Evolutionary conservation across 371 early-diverging fungal species (phyloP).

Genomic region (Saksenaea oblongispora): DNA sequence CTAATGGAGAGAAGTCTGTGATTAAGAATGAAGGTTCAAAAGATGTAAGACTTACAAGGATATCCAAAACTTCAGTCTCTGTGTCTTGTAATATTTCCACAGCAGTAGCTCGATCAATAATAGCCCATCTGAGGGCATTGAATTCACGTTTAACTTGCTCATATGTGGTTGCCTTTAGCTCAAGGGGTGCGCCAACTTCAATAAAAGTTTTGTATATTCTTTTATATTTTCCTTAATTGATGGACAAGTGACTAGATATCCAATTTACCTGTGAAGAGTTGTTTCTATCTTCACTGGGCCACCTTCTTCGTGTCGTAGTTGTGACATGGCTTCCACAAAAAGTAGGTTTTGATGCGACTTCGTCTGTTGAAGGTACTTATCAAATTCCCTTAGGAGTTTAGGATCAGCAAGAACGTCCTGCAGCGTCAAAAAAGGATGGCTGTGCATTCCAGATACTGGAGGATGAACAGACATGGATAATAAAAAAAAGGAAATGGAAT

Average conservation of each 20-base stretch:
- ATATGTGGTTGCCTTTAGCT: conserved; percentile 29
- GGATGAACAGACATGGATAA: not conserved
- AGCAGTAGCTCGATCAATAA: conserved; percentile 23
- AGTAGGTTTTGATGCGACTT: conserved; percentile 29
- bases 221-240: not conserved
- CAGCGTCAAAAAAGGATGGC: conserved; percentile 10
- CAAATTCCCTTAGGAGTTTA: conserved; percentile 25
- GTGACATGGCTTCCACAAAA: conserved; percentile 28
- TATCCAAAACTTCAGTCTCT: conserved; percentile 29
- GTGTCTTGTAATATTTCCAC: conserved; percentile 29
- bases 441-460: not conserved
- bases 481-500: not conserved
- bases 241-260: not conserved
- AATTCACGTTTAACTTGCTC: conserved; percentile 27
- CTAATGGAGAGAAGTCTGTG: not conserved
- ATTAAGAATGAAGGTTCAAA: not conserved
- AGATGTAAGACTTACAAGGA: conserved; percentile 23
- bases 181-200: conserved; percentile 22
- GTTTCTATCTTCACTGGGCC: conserved; percentile 21
- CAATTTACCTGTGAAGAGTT: conserved; percentile 18
- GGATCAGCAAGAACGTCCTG: conserved; percentile 31
- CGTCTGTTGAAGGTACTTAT: conserved; percentile 24
- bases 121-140: conserved; percentile 26
- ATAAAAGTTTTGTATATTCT: conserved; percentile 35
- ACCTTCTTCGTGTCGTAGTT: conserved; percentile 26